phyloP scores from a whole-genome alignment of 495 filamentous ascomycete species.

The Xylaria cubensis region DNA sequence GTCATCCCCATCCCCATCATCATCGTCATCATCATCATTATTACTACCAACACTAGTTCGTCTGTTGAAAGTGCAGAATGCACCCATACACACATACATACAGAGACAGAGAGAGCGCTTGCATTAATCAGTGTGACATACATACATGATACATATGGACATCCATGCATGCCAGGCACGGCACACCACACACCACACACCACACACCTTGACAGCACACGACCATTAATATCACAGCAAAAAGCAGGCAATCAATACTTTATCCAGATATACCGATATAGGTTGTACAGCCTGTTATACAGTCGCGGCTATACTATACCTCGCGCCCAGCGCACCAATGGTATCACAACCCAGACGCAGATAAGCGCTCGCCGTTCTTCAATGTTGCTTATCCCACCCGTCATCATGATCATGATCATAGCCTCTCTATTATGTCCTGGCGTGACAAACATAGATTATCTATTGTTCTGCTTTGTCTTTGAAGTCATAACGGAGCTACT shows the following conservation, averaged over 20 bases:
- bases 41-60: neutral
- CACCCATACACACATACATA: neutral
- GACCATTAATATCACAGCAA: neutral
- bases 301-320: conserved; percentile 22
- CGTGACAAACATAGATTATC: conserved; percentile 11
- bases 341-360: conserved; percentile 16
- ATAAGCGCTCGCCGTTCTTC: conserved; percentile 18
- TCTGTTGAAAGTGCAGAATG: neutral
- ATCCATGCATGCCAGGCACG: conserved; percentile 6
- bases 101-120: neutral
- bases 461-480: neutral
- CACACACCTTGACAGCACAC: conserved; percentile 4
- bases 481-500: neutral
- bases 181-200: conserved; percentile 14
- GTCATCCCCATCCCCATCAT: neutral
- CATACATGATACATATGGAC: neutral
- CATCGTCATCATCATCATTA: neutral
- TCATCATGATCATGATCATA: conserved; percentile 14
- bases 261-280: conserved; percentile 23
- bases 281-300: conserved; percentile 26
- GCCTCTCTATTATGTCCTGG: conserved; percentile 14
- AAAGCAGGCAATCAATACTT: conserved; percentile 20
- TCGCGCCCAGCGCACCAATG: conserved; percentile 21
- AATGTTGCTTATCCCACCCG: conserved; percentile 13
- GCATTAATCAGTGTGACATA: conserved; percentile 6